Percentiles rank a stretch among this genome's conserved stretches.
Evolutionary conservation across 2,329 filamentous ascomycete species (phyloP).

Genomic region (Blastomyces gilchristii): DNA sequence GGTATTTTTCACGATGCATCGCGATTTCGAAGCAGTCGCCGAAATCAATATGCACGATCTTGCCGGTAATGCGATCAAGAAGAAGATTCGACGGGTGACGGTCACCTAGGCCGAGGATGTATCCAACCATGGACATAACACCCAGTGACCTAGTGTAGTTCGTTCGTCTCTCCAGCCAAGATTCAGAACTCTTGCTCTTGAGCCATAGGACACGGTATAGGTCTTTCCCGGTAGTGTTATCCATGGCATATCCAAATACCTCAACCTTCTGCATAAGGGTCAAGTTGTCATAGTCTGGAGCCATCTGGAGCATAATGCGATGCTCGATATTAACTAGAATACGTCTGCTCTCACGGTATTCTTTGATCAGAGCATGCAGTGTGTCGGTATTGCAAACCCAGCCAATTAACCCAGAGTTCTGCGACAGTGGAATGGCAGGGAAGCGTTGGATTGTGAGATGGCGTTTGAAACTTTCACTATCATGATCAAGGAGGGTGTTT

Average conservation of each 20-base stretch:
- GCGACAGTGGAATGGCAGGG: conserved; percentile 91
- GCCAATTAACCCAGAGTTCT: conserved; percentile 86
- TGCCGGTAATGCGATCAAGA: conserved; percentile 90
- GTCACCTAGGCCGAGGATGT: conserved; percentile 93
- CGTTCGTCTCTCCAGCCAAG: conserved; percentile 95
- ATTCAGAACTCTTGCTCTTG: conserved; percentile 95
- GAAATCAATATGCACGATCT: conserved; percentile 98
- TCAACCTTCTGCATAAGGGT: conserved; percentile 99
- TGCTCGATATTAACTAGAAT: conserved; percentile 99
- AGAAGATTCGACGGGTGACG: conserved; percentile 96
- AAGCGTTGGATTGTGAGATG: conserved; percentile 95
- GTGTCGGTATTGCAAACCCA: conserved; percentile 99
- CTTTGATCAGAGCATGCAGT: conserved; percentile 87
- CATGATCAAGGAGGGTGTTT: conserved; percentile 87
- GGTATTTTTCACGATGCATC: conserved; percentile 99
- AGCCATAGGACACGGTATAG: conserved; percentile 96
- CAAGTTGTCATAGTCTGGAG: conserved; percentile 94
- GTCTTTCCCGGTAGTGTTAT: conserved; percentile 98
- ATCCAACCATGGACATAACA: conserved; percentile 99
- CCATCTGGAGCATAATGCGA: conserved; percentile 99
- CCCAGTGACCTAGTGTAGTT: conserved; percentile 95
- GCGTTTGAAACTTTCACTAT: conserved; percentile 92
- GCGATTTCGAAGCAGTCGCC: conserved; percentile 99
- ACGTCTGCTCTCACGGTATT: conserved; percentile 93
- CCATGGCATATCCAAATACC: conserved; percentile 96